A percentile compares a stretch with the other conserved stretches of the same genome.
phyloP scores from a whole-genome alignment of 2,329 filamentous ascomycete species.

The Nemania sp. region DNA sequence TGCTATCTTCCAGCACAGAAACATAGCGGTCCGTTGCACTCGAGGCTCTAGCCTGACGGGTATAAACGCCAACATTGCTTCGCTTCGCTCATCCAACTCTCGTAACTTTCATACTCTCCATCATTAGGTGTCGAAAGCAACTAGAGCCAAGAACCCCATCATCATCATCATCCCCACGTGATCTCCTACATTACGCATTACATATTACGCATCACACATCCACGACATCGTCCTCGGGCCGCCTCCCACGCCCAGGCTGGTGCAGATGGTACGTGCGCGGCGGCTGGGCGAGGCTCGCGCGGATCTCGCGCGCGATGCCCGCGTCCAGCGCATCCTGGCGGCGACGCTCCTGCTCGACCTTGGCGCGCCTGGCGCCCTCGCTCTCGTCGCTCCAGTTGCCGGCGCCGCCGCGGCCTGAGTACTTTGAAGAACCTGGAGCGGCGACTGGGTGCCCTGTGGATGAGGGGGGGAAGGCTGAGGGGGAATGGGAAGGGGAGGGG shows the following conservation, averaged over 20 bases:
- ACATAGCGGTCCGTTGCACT: background rate
- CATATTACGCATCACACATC: background rate
- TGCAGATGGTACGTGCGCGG: constrained; percentile 47
- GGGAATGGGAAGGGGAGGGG: constrained; percentile 8
- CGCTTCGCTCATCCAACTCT: no score
- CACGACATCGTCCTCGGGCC: constrained; percentile 32
- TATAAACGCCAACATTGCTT: no score
- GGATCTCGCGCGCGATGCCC: constrained; percentile 45
- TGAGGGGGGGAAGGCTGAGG: constrained; percentile 7
- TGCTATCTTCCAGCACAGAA: background rate
- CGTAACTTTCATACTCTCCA: no score
- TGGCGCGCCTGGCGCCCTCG: constrained; percentile 26
- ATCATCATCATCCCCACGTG: no score
- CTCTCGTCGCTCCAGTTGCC: constrained; percentile 59
- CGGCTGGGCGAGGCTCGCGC: constrained; percentile 47
- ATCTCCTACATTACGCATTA: no score
- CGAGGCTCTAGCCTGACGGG: no score
- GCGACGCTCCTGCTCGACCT: constrained; percentile 46
- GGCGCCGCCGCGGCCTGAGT: constrained; percentile 66
- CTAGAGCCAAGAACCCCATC: no score
- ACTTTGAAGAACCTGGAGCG: constrained; percentile 13
- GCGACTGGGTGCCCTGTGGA: background rate
- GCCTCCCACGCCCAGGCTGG: constrained; percentile 42
- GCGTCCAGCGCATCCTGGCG: constrained; percentile 49
- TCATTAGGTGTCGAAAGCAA: no score